Evolutionary conservation across 2,329 filamentous ascomycete species (phyloP).

Genomic region (Paecilomyces formosus): DNA sequence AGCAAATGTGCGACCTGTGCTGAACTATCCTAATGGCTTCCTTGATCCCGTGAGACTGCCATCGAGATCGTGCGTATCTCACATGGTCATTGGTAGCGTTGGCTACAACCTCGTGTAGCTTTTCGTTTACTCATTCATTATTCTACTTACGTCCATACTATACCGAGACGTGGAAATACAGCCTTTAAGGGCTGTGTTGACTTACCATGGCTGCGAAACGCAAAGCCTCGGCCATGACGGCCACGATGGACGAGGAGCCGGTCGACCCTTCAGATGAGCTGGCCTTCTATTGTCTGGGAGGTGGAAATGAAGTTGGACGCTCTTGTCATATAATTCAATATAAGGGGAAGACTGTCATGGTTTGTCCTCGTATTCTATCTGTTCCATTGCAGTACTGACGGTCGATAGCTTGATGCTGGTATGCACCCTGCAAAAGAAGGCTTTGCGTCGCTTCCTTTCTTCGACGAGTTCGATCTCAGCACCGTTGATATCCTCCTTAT

Average conservation of each 20-base stretch:
- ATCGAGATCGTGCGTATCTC: neutral
- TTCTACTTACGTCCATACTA: neutral
- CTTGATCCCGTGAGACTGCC: neutral
- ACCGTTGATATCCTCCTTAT: slow-evolving; percentile 95
- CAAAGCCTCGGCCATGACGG: slow-evolving; percentile 70
- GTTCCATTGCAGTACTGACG: slow-evolving; percentile 5
- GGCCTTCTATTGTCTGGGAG: slow-evolving; percentile 86
- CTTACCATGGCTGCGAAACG: slow-evolving; percentile 80
- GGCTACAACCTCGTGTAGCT: neutral
- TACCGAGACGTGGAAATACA: neutral
- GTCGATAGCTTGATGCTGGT: slow-evolving; percentile 76
- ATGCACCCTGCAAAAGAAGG: slow-evolving; percentile 96
- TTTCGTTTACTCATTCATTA: neutral
- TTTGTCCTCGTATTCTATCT: slow-evolving; percentile 37
- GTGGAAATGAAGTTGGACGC: slow-evolving; percentile 92
- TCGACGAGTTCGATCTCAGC: slow-evolving; percentile 96
- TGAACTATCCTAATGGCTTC: neutral
- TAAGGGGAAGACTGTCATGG: slow-evolving; percentile 99
- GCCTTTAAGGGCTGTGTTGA: neutral
- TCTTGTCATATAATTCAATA: slow-evolving; percentile 98
- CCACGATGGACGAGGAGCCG: slow-evolving; percentile 64
- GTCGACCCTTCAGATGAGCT: slow-evolving; percentile 91
- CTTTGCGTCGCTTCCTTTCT: slow-evolving; percentile 87
- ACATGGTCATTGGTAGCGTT: neutral
- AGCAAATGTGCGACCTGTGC: neutral